These are phyloP conservation scores for Penicillium sp. DNA, from an alignment of 2,329 filamentous ascomycete genomes.

Conservation along the genomic window DNA sequence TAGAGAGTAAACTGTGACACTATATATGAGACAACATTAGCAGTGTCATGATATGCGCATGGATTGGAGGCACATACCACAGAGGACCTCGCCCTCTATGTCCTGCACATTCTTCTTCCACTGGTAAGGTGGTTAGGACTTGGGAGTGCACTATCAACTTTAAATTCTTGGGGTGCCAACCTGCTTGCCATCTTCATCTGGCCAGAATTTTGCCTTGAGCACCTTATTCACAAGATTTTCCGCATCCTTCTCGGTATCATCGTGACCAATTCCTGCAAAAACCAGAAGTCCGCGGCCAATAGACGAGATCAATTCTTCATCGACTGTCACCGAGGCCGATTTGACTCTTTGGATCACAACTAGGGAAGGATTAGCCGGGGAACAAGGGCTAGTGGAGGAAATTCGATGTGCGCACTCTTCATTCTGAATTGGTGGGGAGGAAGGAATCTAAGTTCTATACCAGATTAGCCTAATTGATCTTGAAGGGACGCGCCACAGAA, in stretches of 20 bases:
- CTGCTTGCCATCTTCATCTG: slow-evolving; percentile 70
- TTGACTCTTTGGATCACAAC: slow-evolving; percentile 91
- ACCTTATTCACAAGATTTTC: slow-evolving; percentile 82
- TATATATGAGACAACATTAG: slow-evolving; percentile 35
- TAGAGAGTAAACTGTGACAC: slow-evolving; percentile 97
- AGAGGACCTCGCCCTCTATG: slow-evolving; percentile 88
- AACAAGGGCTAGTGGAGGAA: background rate
- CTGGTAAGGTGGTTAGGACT: slow-evolving; percentile 44
- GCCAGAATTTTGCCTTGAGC: slow-evolving; percentile 88
- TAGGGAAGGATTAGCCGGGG: slow-evolving; percentile 40
- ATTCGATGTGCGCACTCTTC: slow-evolving; percentile 4
- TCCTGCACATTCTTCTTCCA: slow-evolving; percentile 92
- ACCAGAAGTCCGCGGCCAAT: slow-evolving; percentile 90
- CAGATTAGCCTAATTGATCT: background rate
- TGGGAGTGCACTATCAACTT: background rate
- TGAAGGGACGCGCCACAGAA: background rate
- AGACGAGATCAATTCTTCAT: slow-evolving; percentile 83
- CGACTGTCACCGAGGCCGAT: slow-evolving; percentile 92
- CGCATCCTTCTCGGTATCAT: slow-evolving; percentile 86
- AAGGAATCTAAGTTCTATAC: background rate
- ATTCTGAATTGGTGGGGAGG: slow-evolving; percentile 1
- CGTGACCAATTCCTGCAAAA: slow-evolving; percentile 85
- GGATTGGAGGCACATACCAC: slow-evolving; percentile 59
- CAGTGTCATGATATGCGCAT: background rate
- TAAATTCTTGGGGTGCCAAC: slow-evolving; percentile 42